Evolutionary conservation across 2,329 filamentous ascomycete species (phyloP), one percentile per base, ranked within the genome.

Genomic region (Penicillium aurantiogriseum): DNA sequence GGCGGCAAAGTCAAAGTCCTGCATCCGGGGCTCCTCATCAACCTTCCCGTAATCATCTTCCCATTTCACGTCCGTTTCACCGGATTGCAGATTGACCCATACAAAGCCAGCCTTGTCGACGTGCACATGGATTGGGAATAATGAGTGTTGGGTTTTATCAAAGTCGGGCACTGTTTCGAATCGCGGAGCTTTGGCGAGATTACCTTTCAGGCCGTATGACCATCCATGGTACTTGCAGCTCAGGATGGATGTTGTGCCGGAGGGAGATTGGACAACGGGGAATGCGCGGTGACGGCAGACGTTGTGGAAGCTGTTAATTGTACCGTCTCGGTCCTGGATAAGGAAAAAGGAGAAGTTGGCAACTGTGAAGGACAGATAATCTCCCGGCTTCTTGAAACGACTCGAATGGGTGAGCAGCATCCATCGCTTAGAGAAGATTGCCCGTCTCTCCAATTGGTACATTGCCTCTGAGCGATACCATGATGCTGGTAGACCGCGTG

Each of bases 391-490:
- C 5, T 46, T 44, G 47, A 71, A 65, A 3, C 63, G 64, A 9
- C 51, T 59, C 1, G 54, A 54, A 33, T 69, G 65, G 0, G 66
- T 66, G 40, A 67, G 52, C 4, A 69, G 57, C 8, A 68, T 46
- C 66, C 65, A 69, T 23, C 60, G 58, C 44, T 64, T 67, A 29
- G 66, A 68, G 55, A 67, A 68, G 25, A 69, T 63, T 36, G 67
- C 66, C 8, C 67, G 66, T 10, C 66, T 58, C 38, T 69, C 67
- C 4, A 68, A 60, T 45, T 65, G 59, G n/a, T 67, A 67, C 54
- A 69, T 60, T 2, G 60, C 62, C 23, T 63, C 60, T 3, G 66
- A 68, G n/a, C 60, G 62, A 56, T 69, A 68, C 66, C 66, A 68
- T 59, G 64, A 67, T 23, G 65, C 60, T 2, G 66, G 67, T 0